A percentile compares a stretch with the other conserved stretches of the same genome.
These are phyloP conservation scores for Ajuga reptans DNA, from an alignment of 305 asterid species.

Conservation along the genomic window DNA sequence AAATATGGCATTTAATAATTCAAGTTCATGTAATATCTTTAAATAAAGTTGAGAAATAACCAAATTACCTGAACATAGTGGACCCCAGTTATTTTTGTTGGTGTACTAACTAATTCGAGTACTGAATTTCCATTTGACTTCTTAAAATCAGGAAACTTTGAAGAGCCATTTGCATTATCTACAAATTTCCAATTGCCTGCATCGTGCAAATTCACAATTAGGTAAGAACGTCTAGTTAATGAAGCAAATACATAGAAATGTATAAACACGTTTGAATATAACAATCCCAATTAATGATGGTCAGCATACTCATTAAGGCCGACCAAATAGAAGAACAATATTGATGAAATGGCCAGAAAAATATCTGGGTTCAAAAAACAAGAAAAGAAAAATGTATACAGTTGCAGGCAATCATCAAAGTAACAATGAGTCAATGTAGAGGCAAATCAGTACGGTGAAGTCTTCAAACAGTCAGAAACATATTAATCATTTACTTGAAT, in stretches of 20 bases:
- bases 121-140: slow-evolving; percentile 70
- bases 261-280: background rate
- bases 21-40: slow-evolving; percentile 9
- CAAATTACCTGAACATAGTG: slow-evolving; percentile 89
- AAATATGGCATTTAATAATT: background rate
- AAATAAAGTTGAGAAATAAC: slow-evolving; percentile 7
- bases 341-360: background rate
- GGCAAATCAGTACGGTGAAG: background rate
- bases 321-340: slow-evolving; percentile 7
- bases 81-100: slow-evolving; percentile 90
- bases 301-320: slow-evolving; percentile 12
- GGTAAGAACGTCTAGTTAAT: background rate
- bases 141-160: slow-evolving; percentile 77
- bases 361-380: background rate
- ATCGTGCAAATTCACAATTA: slow-evolving; percentile 14
- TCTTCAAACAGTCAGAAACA: background rate
- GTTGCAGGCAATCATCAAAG: background rate
- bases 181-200: slow-evolving; percentile 89
- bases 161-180: slow-evolving; percentile 60
- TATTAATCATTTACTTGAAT: background rate
- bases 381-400: no score
- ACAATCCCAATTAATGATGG: background rate
- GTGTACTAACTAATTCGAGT: slow-evolving; percentile 74
- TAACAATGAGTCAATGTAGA: background rate
- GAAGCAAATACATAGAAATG: slow-evolving; percentile 6